Conservation (phyloP, 2,329 filamentous ascomycete species). For the Coccinonectria pachysandricola region DNA sequence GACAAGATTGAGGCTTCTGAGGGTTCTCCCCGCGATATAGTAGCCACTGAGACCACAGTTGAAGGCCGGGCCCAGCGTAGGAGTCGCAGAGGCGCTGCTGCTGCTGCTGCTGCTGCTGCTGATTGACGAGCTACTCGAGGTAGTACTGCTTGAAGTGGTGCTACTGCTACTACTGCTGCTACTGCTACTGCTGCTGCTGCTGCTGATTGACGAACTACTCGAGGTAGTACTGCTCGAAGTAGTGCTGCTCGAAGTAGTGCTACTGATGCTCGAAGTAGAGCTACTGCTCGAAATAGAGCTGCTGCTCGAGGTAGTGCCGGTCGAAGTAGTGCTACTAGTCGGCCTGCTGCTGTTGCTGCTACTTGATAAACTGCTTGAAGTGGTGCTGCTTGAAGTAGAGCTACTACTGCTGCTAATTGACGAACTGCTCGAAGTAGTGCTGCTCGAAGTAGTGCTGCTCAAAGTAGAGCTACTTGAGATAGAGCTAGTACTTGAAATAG, state of each 20-base stretch:
- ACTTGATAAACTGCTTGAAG: no score
- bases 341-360: no score
- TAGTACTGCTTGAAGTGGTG: conserved; percentile 1
- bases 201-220: conserved; percentile 1
- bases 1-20: conserved; percentile 10
- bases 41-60: conserved; percentile 11
- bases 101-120: conserved; percentile 3
- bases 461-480: no score
- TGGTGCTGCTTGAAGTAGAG: no score
- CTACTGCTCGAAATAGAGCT: neutral
- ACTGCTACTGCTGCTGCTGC: neutral
- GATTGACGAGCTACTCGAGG: neutral
- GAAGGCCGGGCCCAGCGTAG: conserved; percentile 5
- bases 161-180: conserved; percentile 1
- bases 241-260: conserved; percentile 1
- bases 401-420: conserved; percentile 2
- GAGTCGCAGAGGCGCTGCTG: neutral
- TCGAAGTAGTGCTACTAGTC: no score
- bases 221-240: conserved; percentile 1
- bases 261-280: neutral
- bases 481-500: no score
- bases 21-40: conserved; percentile 9
- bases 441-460: neutral
- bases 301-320: conserved; percentile 1
- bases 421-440: conserved; percentile 1